Evolutionary conservation across 2,329 filamentous ascomycete species (phyloP), one percentile per base, ranked within the genome.

Genomic region (Colletotrichum horii): DNA sequence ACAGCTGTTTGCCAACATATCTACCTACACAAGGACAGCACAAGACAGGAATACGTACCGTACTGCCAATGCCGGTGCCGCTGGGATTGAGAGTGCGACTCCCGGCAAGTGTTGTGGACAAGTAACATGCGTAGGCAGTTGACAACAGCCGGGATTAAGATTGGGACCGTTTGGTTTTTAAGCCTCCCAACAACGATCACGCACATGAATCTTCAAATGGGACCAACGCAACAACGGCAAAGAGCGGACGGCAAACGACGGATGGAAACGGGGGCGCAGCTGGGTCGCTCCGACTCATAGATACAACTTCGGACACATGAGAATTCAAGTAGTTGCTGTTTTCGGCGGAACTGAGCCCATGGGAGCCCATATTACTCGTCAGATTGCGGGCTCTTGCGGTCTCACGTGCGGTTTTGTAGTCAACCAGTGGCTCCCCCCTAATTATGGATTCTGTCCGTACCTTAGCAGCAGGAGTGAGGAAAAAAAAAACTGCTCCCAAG

Each of bases 281-380:
- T 71, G 72, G 68, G 58, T 38, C 71, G 12, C 32, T 22, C 32
- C 60, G 24, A 30, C 28, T 71, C 43, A 60, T 15, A 65, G 67
- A 52, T 52, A 71, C 48, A 66, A 43, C 22, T 48, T 30, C 36
- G 56, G 72, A 62, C 68, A 75, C 55, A 66, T 30, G 22, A 56
- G 69, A 72, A 66, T n/a, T 58, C 26, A 67, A 24, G 52, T 28
- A 68, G 19, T 75, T 75, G 69, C 73, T 72, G 62, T 72, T 72
- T 75, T 34, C 52, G 69, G 69, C 52, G 36, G 28, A 58, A 48
- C 43, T 67, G 61, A 66, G 61, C 68, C 71, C 68, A 34, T 65
- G 22, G 12, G 22, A 74, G 61, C 60, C 68, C 68, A 61, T 71
- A 74, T 71, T 74, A 74, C 72, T 74, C 67, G 72, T 66, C 71